Base-by-base conservation (phyloP, 495 filamentous ascomycete species). In the Massariosphaeria phaeospora region DNA sequence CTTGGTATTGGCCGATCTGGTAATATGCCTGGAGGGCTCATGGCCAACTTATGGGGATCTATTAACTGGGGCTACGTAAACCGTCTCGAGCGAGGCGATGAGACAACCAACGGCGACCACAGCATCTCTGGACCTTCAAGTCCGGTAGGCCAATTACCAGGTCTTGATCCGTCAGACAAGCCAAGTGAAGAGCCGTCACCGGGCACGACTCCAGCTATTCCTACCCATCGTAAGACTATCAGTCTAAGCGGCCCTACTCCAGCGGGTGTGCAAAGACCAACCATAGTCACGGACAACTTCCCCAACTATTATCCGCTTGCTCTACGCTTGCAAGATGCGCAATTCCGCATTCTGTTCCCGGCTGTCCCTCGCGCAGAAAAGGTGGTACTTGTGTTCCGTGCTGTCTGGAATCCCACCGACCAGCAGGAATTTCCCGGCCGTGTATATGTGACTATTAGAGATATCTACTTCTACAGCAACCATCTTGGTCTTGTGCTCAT, bases 391-490 rank as follows among this genome's bases (percentile, higher is more conserved):
- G 85, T 89, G 3, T 88, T 89, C 66, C 74, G 84, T 33, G 84
- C 81, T 12, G 84, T 81, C 0, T 88, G 84, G 84, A 84, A 79
- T 56, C 82, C 84, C 2, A 86, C 85, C 63, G 84, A 87, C 4
- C 78, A 81, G 52, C 87, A 89, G 70, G 85, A 89, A 46, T 85
- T 90, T 48, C 86, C 91, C 36, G 94, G 93, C 0, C 76, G 93
- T 48, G 84, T 90, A 18, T 98, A 91, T 67, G 83, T 96, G 39
- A 97, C 94, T 1, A 76, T 82, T 3, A 80, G 80, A 44, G 83
- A 90, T 29, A 80, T 97, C 55, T 96, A 94, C 64, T 98, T 98
- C 67, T 98, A 96, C 72, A 94, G 90, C 47, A 82, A 97, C 66
- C 85, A 96, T 59, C 78, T 94, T 62, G 93, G 93, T n/a, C 75